phyloP scores from a whole-genome alignment of 129 eudicot genomes.

The Daucus carota region DNA sequence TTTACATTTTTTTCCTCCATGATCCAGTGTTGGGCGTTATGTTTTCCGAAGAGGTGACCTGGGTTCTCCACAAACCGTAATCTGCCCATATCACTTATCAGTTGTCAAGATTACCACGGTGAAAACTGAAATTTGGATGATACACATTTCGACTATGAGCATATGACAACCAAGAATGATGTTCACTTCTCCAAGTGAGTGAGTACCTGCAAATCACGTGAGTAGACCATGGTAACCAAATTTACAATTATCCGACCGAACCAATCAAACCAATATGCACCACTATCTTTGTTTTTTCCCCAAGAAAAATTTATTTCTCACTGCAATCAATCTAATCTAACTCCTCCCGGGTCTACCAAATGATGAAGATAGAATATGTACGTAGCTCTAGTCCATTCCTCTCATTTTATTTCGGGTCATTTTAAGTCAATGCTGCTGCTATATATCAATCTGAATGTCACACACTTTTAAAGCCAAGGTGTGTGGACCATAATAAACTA shows the following conservation, averaged over 20 bases:
- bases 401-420: neutral
- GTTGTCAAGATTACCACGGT: too few species aligned
- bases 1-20: too few species aligned
- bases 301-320: neutral
- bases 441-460: neutral
- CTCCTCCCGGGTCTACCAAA: neutral
- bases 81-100: too few species aligned
- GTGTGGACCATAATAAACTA: neutral
- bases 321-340: neutral
- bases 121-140: too few species aligned
- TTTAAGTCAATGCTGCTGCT: neutral
- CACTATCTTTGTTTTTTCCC: neutral
- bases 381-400: conserved; percentile 1
- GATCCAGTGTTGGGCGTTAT: too few species aligned
- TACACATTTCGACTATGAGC: too few species aligned
- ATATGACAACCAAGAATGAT: too few species aligned
- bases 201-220: neutral
- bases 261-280: neutral
- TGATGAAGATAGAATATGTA: neutral
- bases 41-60: too few species aligned
- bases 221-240: neutral
- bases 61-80: too few species aligned
- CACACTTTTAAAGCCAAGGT: neutral
- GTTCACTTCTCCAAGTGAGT: too few species aligned
- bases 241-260: neutral